A percentile compares a stretch with the other conserved stretches of the same genome.
These are phyloP conservation scores for Rhododendron ferrugineum DNA, from an alignment of 148 eudicot genomes.

Conservation along the genomic window DNA sequence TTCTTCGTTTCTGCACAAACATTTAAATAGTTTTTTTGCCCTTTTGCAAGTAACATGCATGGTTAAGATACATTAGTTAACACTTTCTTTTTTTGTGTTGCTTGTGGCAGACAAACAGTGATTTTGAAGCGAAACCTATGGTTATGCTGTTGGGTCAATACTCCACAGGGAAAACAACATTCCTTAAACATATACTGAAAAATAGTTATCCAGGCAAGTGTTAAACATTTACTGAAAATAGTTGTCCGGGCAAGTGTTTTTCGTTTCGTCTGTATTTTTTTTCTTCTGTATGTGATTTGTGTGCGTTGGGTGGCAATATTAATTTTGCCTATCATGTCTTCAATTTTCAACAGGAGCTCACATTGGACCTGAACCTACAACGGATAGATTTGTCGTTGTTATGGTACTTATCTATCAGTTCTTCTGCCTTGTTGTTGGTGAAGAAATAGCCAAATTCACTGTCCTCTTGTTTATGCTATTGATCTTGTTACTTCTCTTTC, in stretches of 20 bases:
- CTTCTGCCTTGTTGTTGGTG: background rate
- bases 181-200: conserved; percentile 82
- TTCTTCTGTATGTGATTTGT: background rate
- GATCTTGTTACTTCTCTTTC: background rate
- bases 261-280: background rate
- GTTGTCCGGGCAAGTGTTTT: conserved; percentile 64
- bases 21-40: background rate
- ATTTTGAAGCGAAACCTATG: conserved; percentile 99
- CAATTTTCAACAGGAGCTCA: conserved; percentile 74
- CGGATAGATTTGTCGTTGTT: conserved; percentile 93
- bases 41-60: too few relatives aligned
- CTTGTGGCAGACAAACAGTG: conserved; percentile 62
- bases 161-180: conserved; percentile 98
- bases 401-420: conserved; percentile 47
- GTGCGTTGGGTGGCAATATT: conserved; percentile 6
- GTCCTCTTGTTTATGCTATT: background rate
- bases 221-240: conserved; percentile 71
- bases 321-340: background rate
- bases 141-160: conserved; percentile 98
- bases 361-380: conserved; percentile 98
- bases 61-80: background rate
- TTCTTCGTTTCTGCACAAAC: background rate
- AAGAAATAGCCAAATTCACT: background rate
- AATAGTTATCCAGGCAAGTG: conserved; percentile 78
- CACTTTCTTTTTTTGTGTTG: background rate